Percentiles rank a stretch among this genome's conserved stretches.
Conservation (phyloP, 495 filamentous ascomycete species). For the Cercophora newfieldiana region DNA sequence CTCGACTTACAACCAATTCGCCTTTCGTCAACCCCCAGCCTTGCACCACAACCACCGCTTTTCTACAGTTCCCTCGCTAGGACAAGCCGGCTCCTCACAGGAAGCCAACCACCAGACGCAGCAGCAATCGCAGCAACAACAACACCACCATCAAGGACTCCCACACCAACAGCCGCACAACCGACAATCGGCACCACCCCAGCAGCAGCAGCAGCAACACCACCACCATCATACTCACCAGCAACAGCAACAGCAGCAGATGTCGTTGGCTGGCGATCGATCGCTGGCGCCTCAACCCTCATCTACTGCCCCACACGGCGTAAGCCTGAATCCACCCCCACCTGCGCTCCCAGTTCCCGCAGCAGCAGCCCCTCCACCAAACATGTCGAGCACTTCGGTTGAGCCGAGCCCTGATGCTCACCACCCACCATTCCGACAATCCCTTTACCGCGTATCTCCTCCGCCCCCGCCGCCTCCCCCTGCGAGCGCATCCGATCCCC, state of each 20-base stretch:
- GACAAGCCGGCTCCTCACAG: not conserved
- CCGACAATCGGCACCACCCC: too few relatives aligned
- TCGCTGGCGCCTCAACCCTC: not conserved
- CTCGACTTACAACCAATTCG: not conserved
- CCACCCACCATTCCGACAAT: not conserved
- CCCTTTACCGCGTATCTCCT: not conserved
- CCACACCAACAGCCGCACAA: not conserved
- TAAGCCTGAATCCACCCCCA: not conserved
- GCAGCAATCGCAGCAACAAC: constrained; percentile 8
- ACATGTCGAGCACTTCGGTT: constrained; percentile 18
- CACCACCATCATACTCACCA: not conserved
- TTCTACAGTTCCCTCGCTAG: not conserved
- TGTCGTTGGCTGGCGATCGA: not conserved
- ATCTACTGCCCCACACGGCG: constrained; percentile 1
- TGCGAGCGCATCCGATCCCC: not conserved
- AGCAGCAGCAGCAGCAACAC: not conserved
- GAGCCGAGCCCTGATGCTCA: constrained; percentile 21
- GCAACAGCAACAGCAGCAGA: not conserved
- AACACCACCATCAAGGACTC: not conserved
- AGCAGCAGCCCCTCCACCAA: not conserved
- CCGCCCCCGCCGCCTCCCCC: not conserved
- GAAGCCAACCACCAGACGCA: not conserved
- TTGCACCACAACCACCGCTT: not conserved
- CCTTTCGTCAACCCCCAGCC: not conserved
- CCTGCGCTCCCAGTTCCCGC: constrained; percentile 1